Evolutionary conservation across 1,284 basidiomycete species (phyloP), one percentile per base, ranked within the genome.

Genomic region (Wallemia ichthyophaga): DNA sequence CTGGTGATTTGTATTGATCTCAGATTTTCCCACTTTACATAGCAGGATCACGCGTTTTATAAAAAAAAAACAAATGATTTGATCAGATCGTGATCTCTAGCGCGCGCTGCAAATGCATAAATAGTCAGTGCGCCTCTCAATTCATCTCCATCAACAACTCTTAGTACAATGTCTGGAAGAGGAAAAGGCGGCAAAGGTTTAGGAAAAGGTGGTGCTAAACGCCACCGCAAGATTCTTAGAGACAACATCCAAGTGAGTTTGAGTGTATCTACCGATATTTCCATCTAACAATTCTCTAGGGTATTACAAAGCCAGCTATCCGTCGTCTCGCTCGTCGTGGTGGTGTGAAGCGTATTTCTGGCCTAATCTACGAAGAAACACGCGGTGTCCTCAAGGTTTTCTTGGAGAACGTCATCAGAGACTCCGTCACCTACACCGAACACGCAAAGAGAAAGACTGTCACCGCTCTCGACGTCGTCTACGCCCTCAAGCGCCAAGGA

Each of bases 271-370:
- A 64, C 66, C 62, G 63, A 66, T 63, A 66, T 65, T 27, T 25
- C 17, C 23, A 2, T 58, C 2, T 58, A 57, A 58, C 21, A 33
- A 54, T n/a, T 54, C 67, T 67, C 61, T 66, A 67, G 60, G 73
- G 73, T 75, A 84, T 87, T 69, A 87, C 83, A 66, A 88, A 87
- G 76, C 84, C 83, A 65, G 85, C 85, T 65, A 88, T 91, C 71
- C 83, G 87, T 66, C 84, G 86, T 75, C 82, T 92, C 63, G 87
- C 87, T 56, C 85, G 87, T 71, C 82, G 86, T 77, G 88, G 87
- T 69, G 85, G 85, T 81, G 85, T 88, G 69, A 88, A 89, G 76
- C 84, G 84, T 82, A 86, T 87, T 71, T 86, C 85, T 59, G 84
- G 83, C 68, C 77, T 86, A 65, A 86, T 89, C 73, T 89, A 89